Conservation (phyloP, 495 filamentous ascomycete genomes). For the Delitschia confertaspora region DNA sequence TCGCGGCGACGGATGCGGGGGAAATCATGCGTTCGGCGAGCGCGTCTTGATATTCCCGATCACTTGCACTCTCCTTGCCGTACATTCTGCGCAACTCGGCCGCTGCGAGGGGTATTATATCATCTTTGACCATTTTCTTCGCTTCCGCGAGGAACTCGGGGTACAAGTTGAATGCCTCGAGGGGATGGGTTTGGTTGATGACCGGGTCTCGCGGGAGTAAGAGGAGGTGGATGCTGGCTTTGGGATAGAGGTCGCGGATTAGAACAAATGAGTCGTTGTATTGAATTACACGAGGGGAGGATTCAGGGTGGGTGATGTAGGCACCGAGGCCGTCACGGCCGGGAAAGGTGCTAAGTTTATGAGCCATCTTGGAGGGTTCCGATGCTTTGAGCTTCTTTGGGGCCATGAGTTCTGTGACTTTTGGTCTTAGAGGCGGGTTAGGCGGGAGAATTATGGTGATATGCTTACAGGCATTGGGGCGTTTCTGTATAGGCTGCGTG, state of each 20-base stretch:
- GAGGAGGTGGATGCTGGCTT: conserved; percentile 68
- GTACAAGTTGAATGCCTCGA: conserved; percentile 64
- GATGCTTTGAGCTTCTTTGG: background rate
- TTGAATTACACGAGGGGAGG: conserved; percentile 61
- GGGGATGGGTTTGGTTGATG: conserved; percentile 59
- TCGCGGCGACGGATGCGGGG: conserved; percentile 37
- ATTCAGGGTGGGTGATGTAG: conserved; percentile 61
- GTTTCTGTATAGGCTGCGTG: conserved; percentile 27
- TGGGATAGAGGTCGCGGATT: conserved; percentile 78
- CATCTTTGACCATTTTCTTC: conserved; percentile 46
- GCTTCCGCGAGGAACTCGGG: conserved; percentile 59
- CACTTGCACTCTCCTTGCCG: conserved; percentile 53
- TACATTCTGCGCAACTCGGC: conserved; percentile 66
- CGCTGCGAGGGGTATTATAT: no score
- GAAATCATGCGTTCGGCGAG: conserved; percentile 34
- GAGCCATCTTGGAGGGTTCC: no score
- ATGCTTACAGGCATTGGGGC: conserved; percentile 33
- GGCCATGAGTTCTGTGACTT: conserved; percentile 22
- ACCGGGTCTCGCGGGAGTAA: conserved; percentile 65
- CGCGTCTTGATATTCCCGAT: conserved; percentile 43
- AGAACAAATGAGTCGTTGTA: conserved; percentile 63
- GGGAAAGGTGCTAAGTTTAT: no score
- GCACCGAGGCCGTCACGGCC: conserved; percentile 56
- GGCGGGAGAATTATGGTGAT: conserved; percentile 35
- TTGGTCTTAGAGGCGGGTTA: conserved; percentile 26